phyloP scores from a whole-genome alignment of 1,284 basidiomycete genomes.

The Ceratobasidium sp. region DNA sequence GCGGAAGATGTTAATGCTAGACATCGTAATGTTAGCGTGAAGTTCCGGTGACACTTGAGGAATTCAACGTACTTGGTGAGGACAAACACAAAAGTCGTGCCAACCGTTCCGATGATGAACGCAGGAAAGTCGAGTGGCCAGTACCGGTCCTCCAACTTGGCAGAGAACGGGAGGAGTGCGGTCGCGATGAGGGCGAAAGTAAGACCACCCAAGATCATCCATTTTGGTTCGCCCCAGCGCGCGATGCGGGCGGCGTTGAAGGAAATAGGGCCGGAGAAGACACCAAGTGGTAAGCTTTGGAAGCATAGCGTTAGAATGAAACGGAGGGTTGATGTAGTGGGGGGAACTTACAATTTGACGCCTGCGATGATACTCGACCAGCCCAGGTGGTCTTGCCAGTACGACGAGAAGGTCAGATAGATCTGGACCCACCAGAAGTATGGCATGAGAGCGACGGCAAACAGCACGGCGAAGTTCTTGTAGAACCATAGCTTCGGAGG shows the following conservation, averaged over 20 bases:
- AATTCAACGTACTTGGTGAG: constrained; percentile 44
- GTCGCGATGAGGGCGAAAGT: constrained; percentile 57
- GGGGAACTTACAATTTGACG: constrained; percentile 26
- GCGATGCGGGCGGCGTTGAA: constrained; percentile 58
- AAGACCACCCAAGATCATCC: constrained; percentile 59
- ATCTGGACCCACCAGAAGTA: constrained; percentile 54
- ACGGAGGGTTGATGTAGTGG: neutral
- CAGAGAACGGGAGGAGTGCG: constrained; percentile 58
- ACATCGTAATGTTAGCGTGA: neutral
- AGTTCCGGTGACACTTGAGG: neutral
- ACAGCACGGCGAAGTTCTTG: constrained; percentile 23
- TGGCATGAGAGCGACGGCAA: constrained; percentile 54
- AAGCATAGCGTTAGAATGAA: neutral
- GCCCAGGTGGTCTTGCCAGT: constrained; percentile 34
- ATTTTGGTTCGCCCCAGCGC: constrained; percentile 57
- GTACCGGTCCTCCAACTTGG: constrained; percentile 56
- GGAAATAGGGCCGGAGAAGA: constrained; percentile 50
- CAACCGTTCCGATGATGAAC: constrained; percentile 50
- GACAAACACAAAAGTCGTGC: constrained; percentile 39
- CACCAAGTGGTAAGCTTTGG: constrained; percentile 30
- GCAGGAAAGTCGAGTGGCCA: constrained; percentile 62
- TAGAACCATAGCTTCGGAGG: constrained; percentile 37
- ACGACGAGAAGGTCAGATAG: constrained; percentile 25
- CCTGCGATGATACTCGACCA: constrained; percentile 35
- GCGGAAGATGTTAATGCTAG: constrained; percentile 64